phyloP scores from a whole-genome alignment of 202 grass and related monocot species.

The Cymbopogon flexuosus region DNA sequence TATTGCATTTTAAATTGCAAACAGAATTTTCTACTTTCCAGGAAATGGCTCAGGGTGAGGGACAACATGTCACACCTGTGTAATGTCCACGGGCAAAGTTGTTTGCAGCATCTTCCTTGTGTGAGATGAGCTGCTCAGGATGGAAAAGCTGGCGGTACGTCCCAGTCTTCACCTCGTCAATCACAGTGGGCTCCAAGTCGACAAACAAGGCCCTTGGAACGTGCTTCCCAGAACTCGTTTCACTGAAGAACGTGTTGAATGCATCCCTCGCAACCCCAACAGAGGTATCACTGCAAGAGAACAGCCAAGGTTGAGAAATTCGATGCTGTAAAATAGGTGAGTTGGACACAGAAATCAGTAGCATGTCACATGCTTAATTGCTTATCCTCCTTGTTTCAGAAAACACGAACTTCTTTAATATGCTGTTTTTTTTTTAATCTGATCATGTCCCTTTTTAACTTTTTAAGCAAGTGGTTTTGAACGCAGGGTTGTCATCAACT shows the following conservation, averaged over 20 bases:
- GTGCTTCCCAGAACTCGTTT: slow-evolving; percentile 66
- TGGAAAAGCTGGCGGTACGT: slow-evolving; percentile 69
- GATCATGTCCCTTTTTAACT: slow-evolving; percentile 2
- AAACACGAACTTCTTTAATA: not conserved
- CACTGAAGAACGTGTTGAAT: slow-evolving; percentile 89
- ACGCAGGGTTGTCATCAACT: not conserved
- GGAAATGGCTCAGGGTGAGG: not conserved
- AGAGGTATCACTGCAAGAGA: slow-evolving; percentile 56
- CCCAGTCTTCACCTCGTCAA: slow-evolving; percentile 70
- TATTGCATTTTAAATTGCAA: not conserved
- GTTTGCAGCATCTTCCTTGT: slow-evolving; percentile 79
- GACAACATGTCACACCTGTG: slow-evolving; percentile 40
- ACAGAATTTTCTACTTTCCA: not conserved
- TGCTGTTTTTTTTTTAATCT: not conserved
- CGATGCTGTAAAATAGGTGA: not conserved
- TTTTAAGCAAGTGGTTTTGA: not conserved
- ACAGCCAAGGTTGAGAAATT: not conserved
- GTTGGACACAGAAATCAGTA: not conserved
- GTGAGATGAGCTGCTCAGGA: slow-evolving; percentile 77
- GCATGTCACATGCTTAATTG: not conserved
- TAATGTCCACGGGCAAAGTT: slow-evolving; percentile 85
- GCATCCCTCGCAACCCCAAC: slow-evolving; percentile 58
- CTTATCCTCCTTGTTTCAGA: not conserved
- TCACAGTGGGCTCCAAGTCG: slow-evolving; percentile 70
- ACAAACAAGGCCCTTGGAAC: slow-evolving; percentile 75